Conservation (phyloP, 345 rosid genomes). For the Atalantia buxifolia region DNA sequence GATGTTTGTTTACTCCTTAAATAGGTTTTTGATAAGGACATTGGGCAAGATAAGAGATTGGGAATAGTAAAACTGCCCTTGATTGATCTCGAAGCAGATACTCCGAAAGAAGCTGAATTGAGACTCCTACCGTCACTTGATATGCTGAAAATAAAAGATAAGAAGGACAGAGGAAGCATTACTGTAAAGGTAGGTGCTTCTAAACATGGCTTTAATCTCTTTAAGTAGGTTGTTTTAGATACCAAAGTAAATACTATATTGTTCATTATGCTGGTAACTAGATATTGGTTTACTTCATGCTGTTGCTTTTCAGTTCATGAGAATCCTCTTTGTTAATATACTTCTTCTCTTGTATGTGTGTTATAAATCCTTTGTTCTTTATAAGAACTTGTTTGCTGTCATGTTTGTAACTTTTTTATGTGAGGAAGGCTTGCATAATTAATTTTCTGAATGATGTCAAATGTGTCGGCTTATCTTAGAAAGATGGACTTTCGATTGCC, state of each 20-base stretch:
- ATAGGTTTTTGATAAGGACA: conserved; percentile 91
- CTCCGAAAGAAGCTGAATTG: conserved; percentile 52
- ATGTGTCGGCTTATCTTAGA: not conserved
- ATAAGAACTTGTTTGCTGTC: not conserved
- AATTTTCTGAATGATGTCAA: not conserved
- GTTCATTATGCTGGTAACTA: not conserved
- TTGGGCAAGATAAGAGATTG: conserved; percentile 89
- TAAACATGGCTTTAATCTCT: not conserved
- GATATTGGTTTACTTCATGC: not conserved
- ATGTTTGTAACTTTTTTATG: not conserved
- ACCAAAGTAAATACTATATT: not conserved
- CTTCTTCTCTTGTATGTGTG: not conserved
- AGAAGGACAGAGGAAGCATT: conserved; percentile 89
- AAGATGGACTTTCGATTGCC: not conserved
- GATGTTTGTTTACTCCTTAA: conserved; percentile 11
- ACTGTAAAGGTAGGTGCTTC: conserved; percentile 61
- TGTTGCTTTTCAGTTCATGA: not conserved
- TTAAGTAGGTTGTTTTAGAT: not conserved
- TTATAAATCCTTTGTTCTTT: not conserved
- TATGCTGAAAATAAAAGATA: conserved; percentile 87
- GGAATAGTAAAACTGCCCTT: conserved; percentile 77
- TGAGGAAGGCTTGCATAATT: not conserved
- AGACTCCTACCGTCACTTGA: conserved; percentile 85
- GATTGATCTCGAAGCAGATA: conserved; percentile 52
- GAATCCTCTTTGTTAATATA: not conserved